These are phyloP conservation scores for Neurospora pannonica DNA, from an alignment of 495 filamentous ascomycete genomes.

Conservation along the genomic window DNA sequence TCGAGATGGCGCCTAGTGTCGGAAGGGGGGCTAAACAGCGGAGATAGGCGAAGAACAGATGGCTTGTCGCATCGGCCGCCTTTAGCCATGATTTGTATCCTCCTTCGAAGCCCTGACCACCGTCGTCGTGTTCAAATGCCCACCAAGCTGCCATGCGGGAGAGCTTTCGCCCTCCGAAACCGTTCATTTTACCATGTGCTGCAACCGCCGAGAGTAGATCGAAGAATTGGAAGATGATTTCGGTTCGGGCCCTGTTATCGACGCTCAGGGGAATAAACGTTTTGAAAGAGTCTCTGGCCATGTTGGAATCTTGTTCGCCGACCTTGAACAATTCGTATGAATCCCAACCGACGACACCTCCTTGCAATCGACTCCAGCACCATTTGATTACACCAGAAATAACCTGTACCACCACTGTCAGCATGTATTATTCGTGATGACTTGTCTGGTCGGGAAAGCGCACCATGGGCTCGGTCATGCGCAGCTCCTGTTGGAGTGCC, in stretches of 20 bases:
- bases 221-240: slow-evolving; percentile 95
- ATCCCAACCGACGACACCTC: slow-evolving; percentile 93
- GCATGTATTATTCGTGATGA: neutral
- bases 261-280: slow-evolving; percentile 94
- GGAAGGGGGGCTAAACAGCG: slow-evolving; percentile 79
- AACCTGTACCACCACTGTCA: slow-evolving; percentile 46
- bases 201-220: slow-evolving; percentile 76
- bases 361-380: slow-evolving; percentile 92
- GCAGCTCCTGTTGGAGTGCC: slow-evolving; percentile 71
- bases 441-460: slow-evolving; percentile 9
- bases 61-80: slow-evolving; percentile 90
- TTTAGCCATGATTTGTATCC: slow-evolving; percentile 77
- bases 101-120: slow-evolving; percentile 86
- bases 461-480: slow-evolving; percentile 92
- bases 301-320: slow-evolving; percentile 87
- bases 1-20: slow-evolving; percentile 62
- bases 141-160: slow-evolving; percentile 97
- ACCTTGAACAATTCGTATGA: slow-evolving; percentile 93
- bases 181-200: slow-evolving; percentile 83
- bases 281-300: slow-evolving; percentile 86
- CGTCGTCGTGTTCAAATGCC: slow-evolving; percentile 88
- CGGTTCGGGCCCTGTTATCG: slow-evolving; percentile 74
- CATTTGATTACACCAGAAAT: slow-evolving; percentile 92
- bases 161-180: slow-evolving; percentile 84
- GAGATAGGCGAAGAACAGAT: slow-evolving; percentile 95